phyloP scores from a whole-genome alignment of 2,329 filamentous ascomycete species.

The Ceratocystis albifundus region DNA sequence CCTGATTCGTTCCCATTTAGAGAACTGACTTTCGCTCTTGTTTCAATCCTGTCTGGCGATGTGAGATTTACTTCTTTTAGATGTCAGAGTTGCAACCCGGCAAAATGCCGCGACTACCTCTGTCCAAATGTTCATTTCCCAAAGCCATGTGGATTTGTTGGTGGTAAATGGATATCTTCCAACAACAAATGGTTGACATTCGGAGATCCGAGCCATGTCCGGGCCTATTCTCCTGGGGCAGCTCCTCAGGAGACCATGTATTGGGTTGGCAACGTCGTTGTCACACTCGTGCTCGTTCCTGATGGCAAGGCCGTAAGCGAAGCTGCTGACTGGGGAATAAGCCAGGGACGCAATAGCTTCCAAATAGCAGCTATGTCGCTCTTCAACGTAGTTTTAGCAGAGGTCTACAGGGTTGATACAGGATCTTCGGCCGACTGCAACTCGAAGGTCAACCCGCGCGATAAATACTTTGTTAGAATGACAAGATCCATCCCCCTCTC shows the following conservation, averaged over 20 bases:
- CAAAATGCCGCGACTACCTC: no score
- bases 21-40: constrained; percentile 24
- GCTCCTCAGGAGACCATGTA: constrained; percentile 21
- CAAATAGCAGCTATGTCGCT: constrained; percentile 25
- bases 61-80: not conserved
- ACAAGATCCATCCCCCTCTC: not conserved
- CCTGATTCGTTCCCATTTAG: constrained; percentile 25
- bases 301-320: constrained; percentile 23
- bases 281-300: constrained; percentile 21
- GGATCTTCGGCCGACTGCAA: no score
- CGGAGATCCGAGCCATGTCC: not conserved
- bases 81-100: not conserved
- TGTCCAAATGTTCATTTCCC: no score
- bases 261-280: constrained; percentile 22
- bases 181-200: not conserved
- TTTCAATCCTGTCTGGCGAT: constrained; percentile 22
- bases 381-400: constrained; percentile 25
- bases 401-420: constrained; percentile 22
- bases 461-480: not conserved
- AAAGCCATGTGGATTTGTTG: not conserved
- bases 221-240: not conserved
- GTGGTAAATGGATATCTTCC: no score
- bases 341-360: constrained; percentile 24
- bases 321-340: constrained; percentile 24
- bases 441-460: not conserved